phyloP scores from a whole-genome alignment of 306 rosid genomes.

The Morella rubra region DNA sequence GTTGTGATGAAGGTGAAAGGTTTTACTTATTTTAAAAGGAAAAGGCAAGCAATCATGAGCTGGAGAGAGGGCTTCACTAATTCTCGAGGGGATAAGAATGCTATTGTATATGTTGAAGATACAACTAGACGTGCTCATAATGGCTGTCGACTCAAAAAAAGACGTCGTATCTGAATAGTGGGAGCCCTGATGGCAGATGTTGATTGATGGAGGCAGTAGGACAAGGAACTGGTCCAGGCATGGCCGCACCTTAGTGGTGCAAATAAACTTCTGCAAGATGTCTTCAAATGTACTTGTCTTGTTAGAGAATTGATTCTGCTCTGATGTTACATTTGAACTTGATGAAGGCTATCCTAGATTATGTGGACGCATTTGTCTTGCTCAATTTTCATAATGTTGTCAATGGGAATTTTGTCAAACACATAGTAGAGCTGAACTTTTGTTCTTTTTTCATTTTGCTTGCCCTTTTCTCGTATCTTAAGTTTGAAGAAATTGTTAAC shows the following conservation, averaged over 20 bases:
- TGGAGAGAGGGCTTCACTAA: constrained; percentile 70
- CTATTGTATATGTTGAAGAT: constrained; percentile 69
- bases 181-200: not conserved
- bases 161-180: constrained; percentile 42
- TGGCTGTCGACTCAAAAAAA: constrained; percentile 64
- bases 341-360: not conserved
- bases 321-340: not conserved
- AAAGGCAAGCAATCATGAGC: constrained; percentile 67
- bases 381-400: not conserved
- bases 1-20: constrained; percentile 82
- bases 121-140: constrained; percentile 66
- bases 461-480: not conserved
- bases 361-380: not conserved
- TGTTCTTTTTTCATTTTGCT: not conserved
- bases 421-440: not conserved
- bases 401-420: not conserved
- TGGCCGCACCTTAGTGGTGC: not conserved
- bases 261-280: not conserved
- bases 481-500: too few relatives aligned
- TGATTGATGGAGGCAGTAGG: not conserved
- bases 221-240: not conserved
- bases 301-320: not conserved
- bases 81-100: constrained; percentile 46
- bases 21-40: constrained; percentile 65
- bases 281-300: not conserved